phyloP scores from a whole-genome alignment of 805 yeast species.

The Myxozyma neglecta region DNA sequence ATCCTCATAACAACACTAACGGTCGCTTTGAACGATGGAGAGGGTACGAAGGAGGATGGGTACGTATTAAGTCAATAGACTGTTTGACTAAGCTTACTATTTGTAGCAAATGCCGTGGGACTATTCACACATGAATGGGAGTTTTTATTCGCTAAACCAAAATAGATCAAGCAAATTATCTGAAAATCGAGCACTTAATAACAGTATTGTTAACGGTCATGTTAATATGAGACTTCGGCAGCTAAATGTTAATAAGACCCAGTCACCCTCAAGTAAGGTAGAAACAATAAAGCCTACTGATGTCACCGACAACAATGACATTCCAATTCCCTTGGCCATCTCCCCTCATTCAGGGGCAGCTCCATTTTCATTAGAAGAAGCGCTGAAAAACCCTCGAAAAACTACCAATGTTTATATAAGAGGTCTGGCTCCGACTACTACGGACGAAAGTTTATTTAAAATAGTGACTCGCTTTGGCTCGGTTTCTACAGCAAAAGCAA shows the following conservation, averaged over 20 bases:
- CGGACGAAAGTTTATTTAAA: slow-evolving; percentile 50
- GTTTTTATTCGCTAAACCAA: neutral
- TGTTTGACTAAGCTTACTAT: neutral
- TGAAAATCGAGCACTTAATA: neutral
- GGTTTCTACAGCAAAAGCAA: slow-evolving; percentile 52
- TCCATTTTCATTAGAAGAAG: slow-evolving; percentile 25
- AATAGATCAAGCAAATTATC: neutral
- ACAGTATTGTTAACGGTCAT: neutral
- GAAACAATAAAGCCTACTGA: neutral
- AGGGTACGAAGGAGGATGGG: slow-evolving; percentile 1
- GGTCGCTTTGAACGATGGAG: slow-evolving; percentile 4
- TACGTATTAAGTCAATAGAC: neutral
- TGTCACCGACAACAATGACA: neutral
- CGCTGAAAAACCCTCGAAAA: slow-evolving; percentile 40
- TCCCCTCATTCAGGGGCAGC: slow-evolving; percentile 14
- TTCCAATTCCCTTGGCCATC: slow-evolving; percentile 26
- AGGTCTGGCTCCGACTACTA: slow-evolving; percentile 55
- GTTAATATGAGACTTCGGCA: neutral
- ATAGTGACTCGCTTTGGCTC: slow-evolving; percentile 48
- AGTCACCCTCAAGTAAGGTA: neutral
- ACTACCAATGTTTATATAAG: slow-evolving; percentile 59
- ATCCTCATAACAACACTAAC: neutral
- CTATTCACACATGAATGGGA: neutral
- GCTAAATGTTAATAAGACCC: neutral
- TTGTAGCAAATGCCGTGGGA: neutral